Conservation (phyloP, 371 early-diverging fungal genomes). For the Rhizopus delemar region DNA sequence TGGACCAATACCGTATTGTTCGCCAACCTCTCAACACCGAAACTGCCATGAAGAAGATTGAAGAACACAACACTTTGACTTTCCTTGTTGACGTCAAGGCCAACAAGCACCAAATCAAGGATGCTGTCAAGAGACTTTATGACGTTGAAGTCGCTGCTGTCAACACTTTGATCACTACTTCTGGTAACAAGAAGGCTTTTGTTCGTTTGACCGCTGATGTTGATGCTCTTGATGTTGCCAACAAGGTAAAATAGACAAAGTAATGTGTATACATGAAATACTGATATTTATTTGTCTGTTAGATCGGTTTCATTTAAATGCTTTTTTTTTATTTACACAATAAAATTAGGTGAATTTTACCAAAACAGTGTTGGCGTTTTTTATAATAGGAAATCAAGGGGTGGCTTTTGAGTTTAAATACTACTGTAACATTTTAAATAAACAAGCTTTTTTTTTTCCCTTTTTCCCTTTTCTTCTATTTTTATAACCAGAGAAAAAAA, state of each 20-base stretch:
- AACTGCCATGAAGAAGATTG: slow-evolving; percentile 97
- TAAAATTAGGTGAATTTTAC: background rate
- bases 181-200: slow-evolving; percentile 98
- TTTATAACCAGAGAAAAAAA: background rate
- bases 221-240: slow-evolving; percentile 96
- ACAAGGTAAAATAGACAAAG: slow-evolving; percentile 62
- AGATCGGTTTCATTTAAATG: slow-evolving; percentile 42
- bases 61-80: slow-evolving; percentile 97
- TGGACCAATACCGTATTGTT: slow-evolving; percentile 88
- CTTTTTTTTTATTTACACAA: background rate
- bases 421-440: background rate
- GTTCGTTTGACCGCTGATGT: slow-evolving; percentile 93
- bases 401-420: background rate
- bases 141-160: slow-evolving; percentile 90
- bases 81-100: slow-evolving; percentile 94
- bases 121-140: slow-evolving; percentile 94
- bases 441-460: background rate
- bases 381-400: no score
- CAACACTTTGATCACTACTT: slow-evolving; percentile 95
- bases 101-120: slow-evolving; percentile 97
- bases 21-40: slow-evolving; percentile 95
- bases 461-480: slow-evolving; percentile 2
- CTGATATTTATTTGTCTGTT: background rate
- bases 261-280: background rate
- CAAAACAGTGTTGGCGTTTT: background rate